phyloP scores from a whole-genome alignment of 148 eudicot genomes.

The Rhododendron henanense region DNA sequence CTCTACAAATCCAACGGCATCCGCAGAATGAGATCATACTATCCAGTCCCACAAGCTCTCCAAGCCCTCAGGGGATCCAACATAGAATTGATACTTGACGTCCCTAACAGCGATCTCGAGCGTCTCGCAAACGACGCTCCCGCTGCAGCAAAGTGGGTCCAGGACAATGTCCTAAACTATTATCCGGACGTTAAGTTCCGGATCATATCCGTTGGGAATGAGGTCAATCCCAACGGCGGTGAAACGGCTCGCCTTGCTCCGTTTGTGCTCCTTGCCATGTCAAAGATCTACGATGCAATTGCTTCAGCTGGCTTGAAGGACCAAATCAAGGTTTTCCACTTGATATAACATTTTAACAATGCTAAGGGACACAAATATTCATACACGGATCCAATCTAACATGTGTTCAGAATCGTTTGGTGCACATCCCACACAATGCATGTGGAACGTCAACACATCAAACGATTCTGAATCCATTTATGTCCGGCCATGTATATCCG shows the following conservation, averaged over 20 bases:
- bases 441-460: no score
- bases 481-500: no score
- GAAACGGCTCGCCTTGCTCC: neutral
- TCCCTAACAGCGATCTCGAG: neutral
- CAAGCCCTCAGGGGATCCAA: slow-evolving; percentile 29
- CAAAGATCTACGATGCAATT: slow-evolving; percentile 33
- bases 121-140: neutral
- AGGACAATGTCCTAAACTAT: slow-evolving; percentile 20
- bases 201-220: slow-evolving; percentile 52
- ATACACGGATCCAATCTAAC: no score
- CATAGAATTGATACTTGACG: slow-evolving; percentile 8
- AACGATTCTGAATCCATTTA: no score
- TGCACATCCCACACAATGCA: no score
- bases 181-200: slow-evolving; percentile 21
- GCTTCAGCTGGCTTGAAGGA: slow-evolving; percentile 7
- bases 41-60: slow-evolving; percentile 16
- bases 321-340: slow-evolving; percentile 27
- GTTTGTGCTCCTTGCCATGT: slow-evolving; percentile 41
- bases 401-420: no score
- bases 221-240: slow-evolving; percentile 26
- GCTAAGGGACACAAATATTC: no score
- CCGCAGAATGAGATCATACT: slow-evolving; percentile 30
- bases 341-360: slow-evolving; percentile 10
- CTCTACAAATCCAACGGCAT: slow-evolving; percentile 33
- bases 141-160: slow-evolving; percentile 37